Conservation (phyloP, 2,329 filamentous ascomycete genomes). For the Xylaria hypoxylon region DNA sequence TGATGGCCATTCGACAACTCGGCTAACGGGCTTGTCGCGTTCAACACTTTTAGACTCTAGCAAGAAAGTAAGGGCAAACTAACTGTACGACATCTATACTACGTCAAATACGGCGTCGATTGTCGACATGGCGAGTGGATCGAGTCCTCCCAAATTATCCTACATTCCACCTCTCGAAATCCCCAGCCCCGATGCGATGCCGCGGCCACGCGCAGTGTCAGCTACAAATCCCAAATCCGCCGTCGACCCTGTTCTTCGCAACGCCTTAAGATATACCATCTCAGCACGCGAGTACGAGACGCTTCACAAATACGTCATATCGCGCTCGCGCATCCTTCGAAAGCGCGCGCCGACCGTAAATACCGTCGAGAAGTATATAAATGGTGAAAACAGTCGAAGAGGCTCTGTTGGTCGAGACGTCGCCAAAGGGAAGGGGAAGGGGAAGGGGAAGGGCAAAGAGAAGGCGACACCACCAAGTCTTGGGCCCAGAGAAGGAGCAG, state of each 20-base stretch:
- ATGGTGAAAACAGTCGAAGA: slow-evolving; percentile 48
- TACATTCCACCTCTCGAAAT: slow-evolving; percentile 44
- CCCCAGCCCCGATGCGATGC: slow-evolving; percentile 31
- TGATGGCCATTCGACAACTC: slow-evolving; percentile 13
- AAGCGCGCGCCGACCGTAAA: slow-evolving; percentile 67
- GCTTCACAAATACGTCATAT: slow-evolving; percentile 85
- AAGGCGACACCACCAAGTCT: slow-evolving; percentile 33
- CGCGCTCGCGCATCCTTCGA: slow-evolving; percentile 71
- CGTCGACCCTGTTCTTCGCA: slow-evolving; percentile 80
- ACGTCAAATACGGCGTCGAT: neutral
- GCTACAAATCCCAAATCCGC: slow-evolving; percentile 47
- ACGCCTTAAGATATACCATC: slow-evolving; percentile 87
- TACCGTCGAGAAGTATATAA: slow-evolving; percentile 66
- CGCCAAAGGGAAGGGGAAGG: slow-evolving; percentile 50
- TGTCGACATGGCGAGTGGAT: slow-evolving; percentile 43
- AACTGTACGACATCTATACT: neutral
- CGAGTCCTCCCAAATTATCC: slow-evolving; percentile 38
- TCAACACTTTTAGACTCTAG: neutral
- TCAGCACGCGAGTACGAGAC: slow-evolving; percentile 86
- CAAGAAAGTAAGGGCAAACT: neutral
- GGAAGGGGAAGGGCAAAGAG: no score
- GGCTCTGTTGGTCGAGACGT: slow-evolving; percentile 45
- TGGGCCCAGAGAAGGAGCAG: slow-evolving; percentile 46
- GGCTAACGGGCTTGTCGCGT: slow-evolving; percentile 3
- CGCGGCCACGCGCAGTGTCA: slow-evolving; percentile 42